A percentile compares a stretch with the other conserved stretches of the same genome.
Conservation (phyloP, 768 basidiomycete species). For the Chiua virens region DNA sequence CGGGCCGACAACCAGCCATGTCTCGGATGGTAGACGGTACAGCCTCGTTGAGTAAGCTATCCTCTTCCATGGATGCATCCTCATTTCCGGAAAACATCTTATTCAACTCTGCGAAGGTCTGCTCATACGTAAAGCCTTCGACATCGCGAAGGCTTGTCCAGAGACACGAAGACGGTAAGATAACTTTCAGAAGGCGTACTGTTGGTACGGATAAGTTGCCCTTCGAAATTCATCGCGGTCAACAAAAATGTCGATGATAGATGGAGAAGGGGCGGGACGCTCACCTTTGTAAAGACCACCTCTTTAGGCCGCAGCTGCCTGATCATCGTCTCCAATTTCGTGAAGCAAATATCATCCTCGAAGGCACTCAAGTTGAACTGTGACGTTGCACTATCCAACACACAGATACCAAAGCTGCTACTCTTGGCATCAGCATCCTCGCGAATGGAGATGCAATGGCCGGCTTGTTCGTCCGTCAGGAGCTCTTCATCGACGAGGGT, state of each 20-base stretch:
- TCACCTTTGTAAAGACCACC: conserved; percentile 84
- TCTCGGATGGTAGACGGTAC: conserved; percentile 74
- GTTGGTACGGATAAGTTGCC: conserved; percentile 86
- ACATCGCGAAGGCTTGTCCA: conserved; percentile 85
- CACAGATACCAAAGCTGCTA: conserved; percentile 82
- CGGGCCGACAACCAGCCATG: conserved; percentile 62
- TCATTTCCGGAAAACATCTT: conserved; percentile 55
- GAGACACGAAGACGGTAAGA: conserved; percentile 77
- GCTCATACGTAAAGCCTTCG: conserved; percentile 79
- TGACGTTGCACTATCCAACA: conserved; percentile 92
- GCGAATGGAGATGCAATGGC: conserved; percentile 90
- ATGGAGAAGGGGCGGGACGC: not conserved
- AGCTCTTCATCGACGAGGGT: conserved; percentile 91
- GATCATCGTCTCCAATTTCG: conserved; percentile 90
- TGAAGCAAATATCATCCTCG: conserved; percentile 90
- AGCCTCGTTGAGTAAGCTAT: conserved; percentile 31
- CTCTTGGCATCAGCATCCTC: conserved; percentile 44
- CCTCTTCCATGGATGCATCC: conserved; percentile 48
- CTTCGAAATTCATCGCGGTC: conserved; percentile 38
- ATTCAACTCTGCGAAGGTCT: conserved; percentile 67
- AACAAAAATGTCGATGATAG: not conserved
- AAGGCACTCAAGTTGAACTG: conserved; percentile 91
- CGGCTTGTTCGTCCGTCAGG: conserved; percentile 89
- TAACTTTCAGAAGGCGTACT: conserved; percentile 74
- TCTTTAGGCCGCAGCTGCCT: conserved; percentile 91